phyloP scores from a whole-genome alignment of 345 rosid species.

The Salix udensis region DNA sequence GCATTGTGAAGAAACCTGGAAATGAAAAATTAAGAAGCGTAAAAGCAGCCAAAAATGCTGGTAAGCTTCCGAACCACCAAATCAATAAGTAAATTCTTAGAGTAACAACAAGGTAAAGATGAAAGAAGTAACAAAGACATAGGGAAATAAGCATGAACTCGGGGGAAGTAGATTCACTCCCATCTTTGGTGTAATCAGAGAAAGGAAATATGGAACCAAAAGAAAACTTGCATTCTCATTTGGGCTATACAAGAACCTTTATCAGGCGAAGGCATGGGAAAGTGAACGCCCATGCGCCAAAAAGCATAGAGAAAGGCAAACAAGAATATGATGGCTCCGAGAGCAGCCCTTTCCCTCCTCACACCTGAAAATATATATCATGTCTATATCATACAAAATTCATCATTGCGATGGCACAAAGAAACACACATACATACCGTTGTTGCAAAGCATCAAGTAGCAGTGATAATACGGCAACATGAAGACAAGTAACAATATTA shows the following conservation, averaged over 20 bases:
- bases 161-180: not conserved
- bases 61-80: not conserved
- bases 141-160: not conserved
- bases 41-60: not conserved
- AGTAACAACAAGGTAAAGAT: not conserved
- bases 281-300: conserved; percentile 99
- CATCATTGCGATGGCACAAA: too few species aligned
- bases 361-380: conserved; percentile 43
- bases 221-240: not conserved
- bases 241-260: conserved; percentile 45
- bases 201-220: not conserved
- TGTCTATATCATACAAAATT: too few species aligned
- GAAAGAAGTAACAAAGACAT: not conserved
- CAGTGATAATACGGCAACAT: conserved; percentile 95
- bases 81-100: not conserved
- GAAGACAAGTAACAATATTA: conserved; percentile 86
- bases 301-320: conserved; percentile 86
- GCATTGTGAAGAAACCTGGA: conserved; percentile 84
- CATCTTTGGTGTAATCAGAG: not conserved
- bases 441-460: conserved; percentile 90
- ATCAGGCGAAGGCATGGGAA: conserved; percentile 93
- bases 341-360: conserved; percentile 86
- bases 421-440: conserved; percentile 43
- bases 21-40: conserved; percentile 14
- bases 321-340: conserved; percentile 84